phyloP scores from a whole-genome alignment of 805 yeast species.

The Yarrowia osloensis region DNA sequence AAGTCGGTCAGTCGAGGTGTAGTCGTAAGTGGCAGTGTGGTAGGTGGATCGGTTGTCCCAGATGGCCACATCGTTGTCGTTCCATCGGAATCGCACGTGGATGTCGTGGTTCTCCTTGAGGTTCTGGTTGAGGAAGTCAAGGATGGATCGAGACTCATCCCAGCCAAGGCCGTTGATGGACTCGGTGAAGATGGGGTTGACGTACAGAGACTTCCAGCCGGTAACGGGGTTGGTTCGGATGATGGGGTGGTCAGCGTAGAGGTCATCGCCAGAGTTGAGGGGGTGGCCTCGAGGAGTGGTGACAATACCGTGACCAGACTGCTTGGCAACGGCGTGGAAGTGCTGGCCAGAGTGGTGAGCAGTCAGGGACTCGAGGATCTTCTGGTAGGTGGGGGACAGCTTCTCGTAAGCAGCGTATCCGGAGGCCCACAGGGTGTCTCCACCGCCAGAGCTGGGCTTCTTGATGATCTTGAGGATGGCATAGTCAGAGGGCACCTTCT shows the following conservation, averaged over 20 bases:
- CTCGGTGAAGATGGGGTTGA: slow-evolving; percentile 62
- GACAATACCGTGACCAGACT: slow-evolving; percentile 49
- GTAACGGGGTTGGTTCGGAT: slow-evolving; percentile 67
- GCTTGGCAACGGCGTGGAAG: slow-evolving; percentile 34
- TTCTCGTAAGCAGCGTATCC: slow-evolving; percentile 58
- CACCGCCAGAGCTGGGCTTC: slow-evolving; percentile 51
- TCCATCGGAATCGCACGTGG: slow-evolving; percentile 59
- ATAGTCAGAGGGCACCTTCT: slow-evolving; percentile 70
- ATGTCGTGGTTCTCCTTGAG: slow-evolving; percentile 42
- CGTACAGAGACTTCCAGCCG: slow-evolving; percentile 59
- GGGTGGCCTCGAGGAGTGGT: slow-evolving; percentile 47
- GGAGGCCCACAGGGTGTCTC: slow-evolving; percentile 60
- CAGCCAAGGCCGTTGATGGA: slow-evolving; percentile 70
- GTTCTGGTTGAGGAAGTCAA: slow-evolving; percentile 54
- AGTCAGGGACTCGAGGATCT: slow-evolving; percentile 55
- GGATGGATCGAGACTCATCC: slow-evolving; percentile 65
- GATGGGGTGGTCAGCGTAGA: slow-evolving; percentile 50
- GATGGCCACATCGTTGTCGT: slow-evolving; percentile 53
- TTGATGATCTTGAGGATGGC: slow-evolving; percentile 68
- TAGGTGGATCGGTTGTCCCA: slow-evolving; percentile 63
- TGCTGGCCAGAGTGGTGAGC: slow-evolving; percentile 63
- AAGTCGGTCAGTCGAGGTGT: slow-evolving; percentile 33
- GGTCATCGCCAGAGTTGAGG: slow-evolving; percentile 51
- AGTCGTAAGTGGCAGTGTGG: slow-evolving; percentile 57
- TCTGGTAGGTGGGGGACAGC: slow-evolving; percentile 52